Percentiles rank a stretch among this genome's conserved stretches.
These are phyloP conservation scores for Podaxis rugospora DNA, from an alignment of 768 basidiomycete genomes.

Conservation along the genomic window DNA sequence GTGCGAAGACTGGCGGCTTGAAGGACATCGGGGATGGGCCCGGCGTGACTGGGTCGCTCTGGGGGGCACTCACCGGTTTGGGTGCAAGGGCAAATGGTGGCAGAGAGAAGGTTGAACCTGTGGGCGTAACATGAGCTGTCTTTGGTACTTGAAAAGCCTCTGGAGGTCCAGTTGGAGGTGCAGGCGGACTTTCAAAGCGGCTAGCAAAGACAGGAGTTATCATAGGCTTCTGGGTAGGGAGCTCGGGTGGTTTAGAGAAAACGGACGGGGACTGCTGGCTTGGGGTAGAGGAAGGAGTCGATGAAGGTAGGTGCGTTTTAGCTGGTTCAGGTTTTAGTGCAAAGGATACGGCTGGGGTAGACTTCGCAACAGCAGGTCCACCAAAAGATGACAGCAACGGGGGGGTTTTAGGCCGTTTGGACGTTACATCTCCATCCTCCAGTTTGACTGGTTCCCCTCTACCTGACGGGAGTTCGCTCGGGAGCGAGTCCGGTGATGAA, in stretches of 20 bases:
- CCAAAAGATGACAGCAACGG: conserved; percentile 32
- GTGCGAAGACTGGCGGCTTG: neutral
- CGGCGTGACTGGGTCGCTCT: neutral
- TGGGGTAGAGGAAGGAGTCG: conserved; percentile 7
- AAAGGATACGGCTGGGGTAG: conserved; percentile 1
- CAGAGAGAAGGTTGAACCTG: conserved; percentile 7
- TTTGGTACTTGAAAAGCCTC: neutral
- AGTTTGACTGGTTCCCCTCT: conserved; percentile 3
- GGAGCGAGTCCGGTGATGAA: conserved; percentile 23
- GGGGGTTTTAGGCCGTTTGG: conserved; percentile 46
- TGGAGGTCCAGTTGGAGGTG: neutral
- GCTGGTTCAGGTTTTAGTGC: conserved; percentile 11
- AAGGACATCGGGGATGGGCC: neutral
- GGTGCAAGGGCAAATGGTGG: conserved; percentile 5
- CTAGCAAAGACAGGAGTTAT: neutral
- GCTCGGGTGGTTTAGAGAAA: conserved; percentile 8
- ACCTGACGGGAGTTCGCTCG: conserved; percentile 26
- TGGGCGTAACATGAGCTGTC: neutral
- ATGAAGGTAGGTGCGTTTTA: conserved; percentile 10
- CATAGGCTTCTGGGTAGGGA: conserved; percentile 7
- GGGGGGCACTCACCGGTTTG: neutral
- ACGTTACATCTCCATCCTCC: conserved; percentile 22
- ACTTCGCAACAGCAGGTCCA: neutral
- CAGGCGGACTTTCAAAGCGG: neutral
- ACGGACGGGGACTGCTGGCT: neutral